Evolutionary conservation across 352 stramenopile species (phyloP).

Genomic region (Phytophthora sojae): DNA sequence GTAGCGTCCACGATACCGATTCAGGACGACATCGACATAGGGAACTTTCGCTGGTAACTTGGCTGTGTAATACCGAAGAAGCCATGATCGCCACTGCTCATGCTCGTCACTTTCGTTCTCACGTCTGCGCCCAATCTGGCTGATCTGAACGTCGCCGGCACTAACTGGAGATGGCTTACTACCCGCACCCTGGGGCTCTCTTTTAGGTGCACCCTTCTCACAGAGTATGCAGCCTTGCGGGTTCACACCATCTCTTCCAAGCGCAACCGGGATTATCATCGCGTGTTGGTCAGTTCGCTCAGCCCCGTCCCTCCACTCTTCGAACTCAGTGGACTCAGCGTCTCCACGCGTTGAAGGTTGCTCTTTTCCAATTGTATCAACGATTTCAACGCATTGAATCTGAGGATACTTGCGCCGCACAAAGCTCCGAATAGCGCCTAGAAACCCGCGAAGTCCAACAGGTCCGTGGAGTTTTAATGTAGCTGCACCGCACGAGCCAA

Average conservation of each 20-base stretch:
- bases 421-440: slow-evolving; percentile 70
- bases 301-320: slow-evolving; percentile 28
- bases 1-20: slow-evolving; percentile 60
- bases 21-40: slow-evolving; percentile 67
- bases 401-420: slow-evolving; percentile 70
- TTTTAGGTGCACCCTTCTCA: slow-evolving; percentile 15
- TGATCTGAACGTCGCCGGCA: neutral
- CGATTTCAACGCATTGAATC: slow-evolving; percentile 61
- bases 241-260: neutral
- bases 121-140: slow-evolving; percentile 14
- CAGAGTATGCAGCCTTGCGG: slow-evolving; percentile 23
- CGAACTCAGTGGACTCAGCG: slow-evolving; percentile 17
- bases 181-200: neutral
- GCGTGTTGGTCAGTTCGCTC: slow-evolving; percentile 44
- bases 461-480: slow-evolving; percentile 61
- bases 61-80: slow-evolving; percentile 53
- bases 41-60: slow-evolving; percentile 59
- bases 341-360: neutral
- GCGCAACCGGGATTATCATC: slow-evolving; percentile 38
- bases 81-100: slow-evolving; percentile 46
- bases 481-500: slow-evolving; percentile 59
- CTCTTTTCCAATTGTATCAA: neutral
- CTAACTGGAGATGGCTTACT: neutral
- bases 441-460: slow-evolving; percentile 42
- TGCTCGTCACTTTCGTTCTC: slow-evolving; percentile 42